These are phyloP conservation scores for Globomyces sp. DNA, from an alignment of 371 early-diverging fungal species.

Conservation along the genomic window DNA sequence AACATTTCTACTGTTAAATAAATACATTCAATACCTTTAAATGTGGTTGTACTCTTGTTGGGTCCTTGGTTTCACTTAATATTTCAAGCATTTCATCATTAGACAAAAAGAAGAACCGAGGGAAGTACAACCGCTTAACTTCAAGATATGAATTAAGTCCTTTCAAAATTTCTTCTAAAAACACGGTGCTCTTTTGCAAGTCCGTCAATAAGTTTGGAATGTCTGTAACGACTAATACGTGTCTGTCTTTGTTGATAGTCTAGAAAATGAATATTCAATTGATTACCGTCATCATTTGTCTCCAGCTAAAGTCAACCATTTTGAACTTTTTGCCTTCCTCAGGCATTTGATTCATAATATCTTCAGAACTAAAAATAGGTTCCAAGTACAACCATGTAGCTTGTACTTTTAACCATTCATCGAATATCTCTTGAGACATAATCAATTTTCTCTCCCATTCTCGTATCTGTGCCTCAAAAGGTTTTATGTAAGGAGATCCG, in stretches of 20 bases:
- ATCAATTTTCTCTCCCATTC: slow-evolving; percentile 57
- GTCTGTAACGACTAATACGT: slow-evolving; percentile 50
- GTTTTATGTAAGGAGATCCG: slow-evolving; percentile 58
- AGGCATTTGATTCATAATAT: slow-evolving; percentile 64
- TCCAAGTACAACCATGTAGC: slow-evolving; percentile 64
- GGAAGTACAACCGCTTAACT: slow-evolving; percentile 55
- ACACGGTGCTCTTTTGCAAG: slow-evolving; percentile 46
- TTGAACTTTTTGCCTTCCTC: slow-evolving; percentile 58
- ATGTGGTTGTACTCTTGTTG: slow-evolving; percentile 59
- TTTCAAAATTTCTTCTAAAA: slow-evolving; percentile 52
- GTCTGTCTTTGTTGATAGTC: slow-evolving; percentile 46
- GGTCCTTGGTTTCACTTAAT: slow-evolving; percentile 58
- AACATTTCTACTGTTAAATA: slow-evolving; percentile 38
- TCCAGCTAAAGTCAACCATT: slow-evolving; percentile 53
- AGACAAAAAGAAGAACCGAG: slow-evolving; percentile 60
- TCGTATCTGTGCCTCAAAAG: slow-evolving; percentile 55
- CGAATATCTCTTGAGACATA: slow-evolving; percentile 54
- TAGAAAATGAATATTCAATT: slow-evolving; percentile 9
- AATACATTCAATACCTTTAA: slow-evolving; percentile 29
- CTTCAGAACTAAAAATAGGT: slow-evolving; percentile 57
- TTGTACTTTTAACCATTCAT: slow-evolving; percentile 62
- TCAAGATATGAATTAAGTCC: slow-evolving; percentile 59
- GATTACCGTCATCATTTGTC: slow-evolving; percentile 50
- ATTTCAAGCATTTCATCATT: slow-evolving; percentile 65
- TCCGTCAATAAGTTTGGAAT: slow-evolving; percentile 55